These are phyloP conservation scores for Penicillium sp. DNA, from an alignment of 2,329 filamentous ascomycete species.

Conservation along the genomic window DNA sequence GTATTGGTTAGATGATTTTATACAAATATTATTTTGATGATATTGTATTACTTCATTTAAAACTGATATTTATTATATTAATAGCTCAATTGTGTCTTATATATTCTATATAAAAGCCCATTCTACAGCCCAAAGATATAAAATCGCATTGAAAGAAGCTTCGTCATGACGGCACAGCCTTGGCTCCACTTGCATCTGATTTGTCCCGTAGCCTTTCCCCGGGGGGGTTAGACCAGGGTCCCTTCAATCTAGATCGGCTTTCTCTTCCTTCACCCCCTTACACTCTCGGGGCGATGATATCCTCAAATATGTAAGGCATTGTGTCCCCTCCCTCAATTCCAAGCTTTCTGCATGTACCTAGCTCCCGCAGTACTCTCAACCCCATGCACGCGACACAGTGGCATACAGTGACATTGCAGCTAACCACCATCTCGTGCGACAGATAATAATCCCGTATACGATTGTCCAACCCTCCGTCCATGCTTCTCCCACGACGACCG, in stretches of 20 bases:
- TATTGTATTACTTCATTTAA: neutral
- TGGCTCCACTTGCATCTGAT: slow-evolving; percentile 5
- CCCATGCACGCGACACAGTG: neutral
- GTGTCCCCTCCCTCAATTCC: neutral
- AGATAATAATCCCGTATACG: slow-evolving; percentile 7
- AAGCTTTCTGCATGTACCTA: neutral
- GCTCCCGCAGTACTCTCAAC: neutral
- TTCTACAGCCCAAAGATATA: neutral
- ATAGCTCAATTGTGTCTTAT: neutral
- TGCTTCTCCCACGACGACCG: slow-evolving; percentile 36
- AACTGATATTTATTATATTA: neutral
- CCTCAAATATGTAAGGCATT: slow-evolving; percentile 3
- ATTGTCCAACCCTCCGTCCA: slow-evolving; percentile 19
- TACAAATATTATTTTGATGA: neutral
- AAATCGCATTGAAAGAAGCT: neutral
- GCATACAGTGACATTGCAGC: slow-evolving; percentile 1
- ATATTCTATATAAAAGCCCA: neutral
- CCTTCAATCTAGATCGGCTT: slow-evolving; percentile 2
- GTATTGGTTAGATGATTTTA: neutral
- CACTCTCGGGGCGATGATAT: slow-evolving; percentile 1
- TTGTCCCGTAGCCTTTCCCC: neutral
- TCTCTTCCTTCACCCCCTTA: neutral
- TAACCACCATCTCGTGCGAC: slow-evolving; percentile 15
- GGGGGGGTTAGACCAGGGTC: neutral
- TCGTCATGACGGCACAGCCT: neutral